Conservation (phyloP, 306 rosid genomes). For the Heteromeles arbutifolia region DNA sequence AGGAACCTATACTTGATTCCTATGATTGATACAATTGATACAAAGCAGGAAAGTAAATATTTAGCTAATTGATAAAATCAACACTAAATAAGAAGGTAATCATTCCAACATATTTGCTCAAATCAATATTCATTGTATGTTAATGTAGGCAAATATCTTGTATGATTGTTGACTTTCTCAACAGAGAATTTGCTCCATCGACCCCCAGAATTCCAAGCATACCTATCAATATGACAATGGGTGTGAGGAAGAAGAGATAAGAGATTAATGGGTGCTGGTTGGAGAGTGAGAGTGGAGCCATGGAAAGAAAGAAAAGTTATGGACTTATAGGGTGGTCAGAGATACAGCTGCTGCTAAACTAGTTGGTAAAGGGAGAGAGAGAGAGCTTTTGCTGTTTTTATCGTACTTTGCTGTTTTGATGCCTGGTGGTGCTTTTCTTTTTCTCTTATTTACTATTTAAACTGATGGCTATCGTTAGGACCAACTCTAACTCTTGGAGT, state of each 20-base stretch:
- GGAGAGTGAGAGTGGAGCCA: conserved; percentile 31
- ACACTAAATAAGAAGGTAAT: too few species aligned
- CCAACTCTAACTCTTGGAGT: too few species aligned
- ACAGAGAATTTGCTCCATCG: conserved; percentile 11
- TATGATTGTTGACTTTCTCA: too few species aligned
- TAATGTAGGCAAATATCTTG: too few species aligned
- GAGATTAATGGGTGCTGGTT: background rate
- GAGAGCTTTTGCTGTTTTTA: conserved; percentile 20
- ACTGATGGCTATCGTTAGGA: too few species aligned
- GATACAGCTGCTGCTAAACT: conserved; percentile 15
- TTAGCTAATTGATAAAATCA: too few species aligned
- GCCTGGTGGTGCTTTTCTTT: background rate
- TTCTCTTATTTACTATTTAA: background rate
- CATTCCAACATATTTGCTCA: too few species aligned
- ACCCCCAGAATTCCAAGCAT: background rate
- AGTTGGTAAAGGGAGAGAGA: conserved; percentile 49
- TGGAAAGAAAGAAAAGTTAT: conserved; percentile 12
- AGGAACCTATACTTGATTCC: too few species aligned
- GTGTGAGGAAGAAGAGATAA: background rate
- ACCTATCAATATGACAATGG: background rate
- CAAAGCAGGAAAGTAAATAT: too few species aligned
- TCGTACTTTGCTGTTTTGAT: background rate
- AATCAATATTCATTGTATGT: too few species aligned
- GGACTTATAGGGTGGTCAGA: conserved; percentile 25
- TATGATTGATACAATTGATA: too few species aligned